phyloP scores from a whole-genome alignment of 495 filamentous ascomycete genomes.

The Hapsidospora chrysogenum region DNA sequence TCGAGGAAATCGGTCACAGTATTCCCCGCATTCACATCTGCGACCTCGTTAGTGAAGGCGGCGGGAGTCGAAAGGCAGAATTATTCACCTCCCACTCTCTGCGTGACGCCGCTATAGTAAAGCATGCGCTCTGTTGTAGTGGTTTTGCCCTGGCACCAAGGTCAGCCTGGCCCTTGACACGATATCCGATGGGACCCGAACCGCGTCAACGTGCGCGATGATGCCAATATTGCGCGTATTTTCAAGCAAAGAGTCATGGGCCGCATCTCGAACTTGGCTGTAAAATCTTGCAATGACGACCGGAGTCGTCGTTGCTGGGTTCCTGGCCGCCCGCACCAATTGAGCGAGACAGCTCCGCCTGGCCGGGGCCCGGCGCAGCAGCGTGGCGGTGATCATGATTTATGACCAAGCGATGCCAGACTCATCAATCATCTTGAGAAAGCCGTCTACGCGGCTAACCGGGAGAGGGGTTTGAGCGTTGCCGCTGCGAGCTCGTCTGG shows the following conservation, averaged over 20 bases:
- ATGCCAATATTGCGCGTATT: slow-evolving; percentile 70
- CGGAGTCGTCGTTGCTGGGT: too few relatives aligned
- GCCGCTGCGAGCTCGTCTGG: too few relatives aligned
- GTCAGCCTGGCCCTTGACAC: not conserved
- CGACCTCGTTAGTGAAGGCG: slow-evolving; percentile 1
- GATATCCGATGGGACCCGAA: slow-evolving; percentile 19
- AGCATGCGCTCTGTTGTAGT: slow-evolving; percentile 99
- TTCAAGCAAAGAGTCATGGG: slow-evolving; percentile 2
- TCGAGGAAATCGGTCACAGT: slow-evolving; percentile 97
- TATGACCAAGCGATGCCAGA: not conserved
- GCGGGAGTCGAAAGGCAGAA: slow-evolving; percentile 1
- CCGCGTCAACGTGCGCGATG: slow-evolving; percentile 96
- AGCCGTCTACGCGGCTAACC: too few relatives aligned
- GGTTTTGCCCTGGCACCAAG: slow-evolving; percentile 64
- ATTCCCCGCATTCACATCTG: slow-evolving; percentile 91
- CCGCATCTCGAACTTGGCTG: too few relatives aligned
- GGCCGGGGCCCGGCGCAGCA: not conserved
- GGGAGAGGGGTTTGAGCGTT: too few relatives aligned
- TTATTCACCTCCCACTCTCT: slow-evolving; percentile 60
- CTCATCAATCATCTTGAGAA: not conserved
- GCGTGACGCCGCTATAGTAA: slow-evolving; percentile 83
- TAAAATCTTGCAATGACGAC: not conserved
- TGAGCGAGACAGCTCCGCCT: slow-evolving; percentile 1
- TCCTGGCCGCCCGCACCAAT: too few relatives aligned
- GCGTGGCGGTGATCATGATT: not conserved